These are phyloP conservation scores for Candolleomyces aberdarensis DNA, from an alignment of 768 basidiomycete species.

Conservation along the genomic window DNA sequence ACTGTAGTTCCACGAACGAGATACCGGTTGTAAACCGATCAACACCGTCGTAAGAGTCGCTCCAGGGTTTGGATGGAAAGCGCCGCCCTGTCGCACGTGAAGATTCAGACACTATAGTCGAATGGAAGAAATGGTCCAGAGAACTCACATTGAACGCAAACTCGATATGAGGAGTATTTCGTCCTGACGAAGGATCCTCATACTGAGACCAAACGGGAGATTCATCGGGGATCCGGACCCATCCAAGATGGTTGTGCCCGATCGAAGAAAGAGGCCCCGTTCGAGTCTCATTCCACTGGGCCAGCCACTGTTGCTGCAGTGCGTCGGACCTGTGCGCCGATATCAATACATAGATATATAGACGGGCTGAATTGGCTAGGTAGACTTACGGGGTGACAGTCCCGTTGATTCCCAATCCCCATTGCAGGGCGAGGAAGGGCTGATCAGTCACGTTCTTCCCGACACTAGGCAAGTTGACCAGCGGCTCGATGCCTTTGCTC, in stretches of 20 bases:
- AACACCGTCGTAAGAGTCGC: neutral
- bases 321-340: neutral
- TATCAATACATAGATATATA: neutral
- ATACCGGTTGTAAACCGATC: neutral
- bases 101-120: neutral
- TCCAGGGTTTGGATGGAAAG: conserved; percentile 1
- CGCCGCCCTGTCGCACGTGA: neutral
- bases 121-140: neutral
- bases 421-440: neutral
- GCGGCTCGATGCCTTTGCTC: conserved; percentile 12
- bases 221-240: conserved; percentile 9
- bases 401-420: neutral
- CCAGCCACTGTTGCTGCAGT: conserved; percentile 1
- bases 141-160: conserved; percentile 4
- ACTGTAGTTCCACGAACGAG: neutral
- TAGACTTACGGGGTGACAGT: conserved; percentile 3
- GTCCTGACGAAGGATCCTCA: conserved; percentile 10
- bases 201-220: conserved; percentile 3
- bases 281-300: conserved; percentile 10
- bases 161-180: conserved; percentile 11
- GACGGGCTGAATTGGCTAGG: neutral
- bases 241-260: conserved; percentile 1
- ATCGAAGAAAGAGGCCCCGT: conserved; percentile 11
- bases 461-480: conserved; percentile 24
- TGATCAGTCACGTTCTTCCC: conserved; percentile 30